phyloP scores from a whole-genome alignment of 1,284 basidiomycete genomes.

The Waitea zeae region DNA sequence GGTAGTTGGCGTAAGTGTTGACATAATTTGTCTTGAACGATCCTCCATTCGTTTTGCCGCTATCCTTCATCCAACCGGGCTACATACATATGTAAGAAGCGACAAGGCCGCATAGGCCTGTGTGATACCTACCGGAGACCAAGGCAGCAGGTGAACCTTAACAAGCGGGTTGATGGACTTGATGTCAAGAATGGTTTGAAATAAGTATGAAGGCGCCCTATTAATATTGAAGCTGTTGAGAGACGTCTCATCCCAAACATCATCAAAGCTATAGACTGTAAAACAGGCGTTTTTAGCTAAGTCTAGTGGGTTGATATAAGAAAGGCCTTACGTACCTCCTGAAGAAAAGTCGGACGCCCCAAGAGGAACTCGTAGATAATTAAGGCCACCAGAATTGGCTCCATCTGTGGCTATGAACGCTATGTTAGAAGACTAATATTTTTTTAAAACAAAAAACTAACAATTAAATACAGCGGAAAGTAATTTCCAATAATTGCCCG shows the following conservation, averaged over 20 bases:
- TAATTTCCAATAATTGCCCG: too few relatives aligned
- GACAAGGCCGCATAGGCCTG: too few relatives aligned
- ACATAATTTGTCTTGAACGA: conserved; percentile 17
- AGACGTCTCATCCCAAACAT: conserved; percentile 22
- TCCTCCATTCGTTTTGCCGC: conserved; percentile 25
- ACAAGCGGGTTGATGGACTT: conserved; percentile 3
- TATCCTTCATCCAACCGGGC: conserved; percentile 37
- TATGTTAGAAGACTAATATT: too few relatives aligned
- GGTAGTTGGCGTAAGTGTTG: conserved; percentile 24
- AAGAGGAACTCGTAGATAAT: conserved; percentile 30
- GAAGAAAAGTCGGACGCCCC: conserved; percentile 32
- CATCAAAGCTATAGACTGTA: conserved; percentile 31
- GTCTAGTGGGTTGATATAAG: too few relatives aligned
- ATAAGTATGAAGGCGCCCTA: conserved; percentile 25
- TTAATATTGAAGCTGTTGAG: conserved; percentile 23
- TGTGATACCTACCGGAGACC: conserved; percentile 26
- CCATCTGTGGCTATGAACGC: too few relatives aligned
- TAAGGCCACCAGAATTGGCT: conserved; percentile 32
- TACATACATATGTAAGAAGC: too few relatives aligned
- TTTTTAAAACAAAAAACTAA: too few relatives aligned
- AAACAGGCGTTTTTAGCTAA: too few relatives aligned
- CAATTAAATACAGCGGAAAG: not conserved
- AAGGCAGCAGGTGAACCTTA: conserved; percentile 24
- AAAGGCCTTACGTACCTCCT: conserved; percentile 11
- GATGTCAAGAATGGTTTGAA: conserved; percentile 17